Percentiles rank a stretch among this genome's conserved stretches.
Evolutionary conservation across 129 eudicot genomes (phyloP).

Genomic region (sunflower (Helianthus annuus)): HanXRQr2.0-SUNRISE NC_035445.2:59451461-59451960

Average conservation of each 20-base stretch:
- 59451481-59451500: neutral
- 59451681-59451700: conserved; percentile 30
- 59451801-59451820: neutral
- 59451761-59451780: conserved; percentile 3
- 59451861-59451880: no score
- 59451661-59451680: conserved; percentile 77
- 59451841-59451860: no score
- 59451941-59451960: no score
- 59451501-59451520: neutral
- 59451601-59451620: conserved; percentile 69
- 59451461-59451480: neutral
- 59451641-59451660: conserved; percentile 66
- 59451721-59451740: conserved; percentile 15
- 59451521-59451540: conserved; percentile 49
- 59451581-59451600: conserved; percentile 87
- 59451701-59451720: conserved; percentile 3
- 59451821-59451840: neutral
- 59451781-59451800: neutral
- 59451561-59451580: conserved; percentile 99
- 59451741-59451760: conserved; percentile 9
- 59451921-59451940: no score
- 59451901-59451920: no score
- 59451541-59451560: conserved; percentile 88
- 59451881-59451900: no score
- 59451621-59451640: conserved; percentile 83